phyloP scores from a whole-genome alignment of 176 grass and related monocot species.

The Musa acuminata region DNA sequence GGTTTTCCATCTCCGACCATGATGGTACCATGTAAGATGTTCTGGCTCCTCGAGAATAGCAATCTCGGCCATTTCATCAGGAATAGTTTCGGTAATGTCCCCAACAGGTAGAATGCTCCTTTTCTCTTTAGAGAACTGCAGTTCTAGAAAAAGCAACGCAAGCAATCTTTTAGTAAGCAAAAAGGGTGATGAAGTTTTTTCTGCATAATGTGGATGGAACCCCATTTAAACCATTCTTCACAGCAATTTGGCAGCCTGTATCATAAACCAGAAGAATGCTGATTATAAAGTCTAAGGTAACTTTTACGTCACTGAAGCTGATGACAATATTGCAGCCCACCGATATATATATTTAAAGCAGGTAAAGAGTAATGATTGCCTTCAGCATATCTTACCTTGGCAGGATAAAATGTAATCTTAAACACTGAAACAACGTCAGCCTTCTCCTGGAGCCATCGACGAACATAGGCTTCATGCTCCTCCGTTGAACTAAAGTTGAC shows the following conservation, averaged over 20 bases:
- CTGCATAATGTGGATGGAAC: neutral
- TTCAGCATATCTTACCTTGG: conserved; percentile 42
- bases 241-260: neutral
- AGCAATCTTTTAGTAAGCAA: neutral
- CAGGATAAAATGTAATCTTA: conserved; percentile 73
- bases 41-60: conserved; percentile 92
- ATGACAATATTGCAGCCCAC: neutral
- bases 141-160: neutral
- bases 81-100: conserved; percentile 71
- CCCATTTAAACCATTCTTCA: neutral
- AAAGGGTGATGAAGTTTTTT: neutral
- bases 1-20: conserved; percentile 89
- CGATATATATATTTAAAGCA: neutral
- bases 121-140: conserved; percentile 83
- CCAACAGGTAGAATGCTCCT: conserved; percentile 97
- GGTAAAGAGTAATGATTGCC: neutral
- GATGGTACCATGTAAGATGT: conserved; percentile 98
- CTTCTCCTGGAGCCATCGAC: conserved; percentile 69
- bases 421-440: conserved; percentile 42
- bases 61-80: conserved; percentile 75
- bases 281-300: neutral
- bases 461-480: conserved; percentile 67
- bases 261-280: too few relatives aligned
- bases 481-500: conserved; percentile 50
- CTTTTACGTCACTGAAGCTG: neutral